Evolutionary conservation across 2,329 filamentous ascomycete genomes (phyloP).

Genomic region (Aspergillus fructus): DNA sequence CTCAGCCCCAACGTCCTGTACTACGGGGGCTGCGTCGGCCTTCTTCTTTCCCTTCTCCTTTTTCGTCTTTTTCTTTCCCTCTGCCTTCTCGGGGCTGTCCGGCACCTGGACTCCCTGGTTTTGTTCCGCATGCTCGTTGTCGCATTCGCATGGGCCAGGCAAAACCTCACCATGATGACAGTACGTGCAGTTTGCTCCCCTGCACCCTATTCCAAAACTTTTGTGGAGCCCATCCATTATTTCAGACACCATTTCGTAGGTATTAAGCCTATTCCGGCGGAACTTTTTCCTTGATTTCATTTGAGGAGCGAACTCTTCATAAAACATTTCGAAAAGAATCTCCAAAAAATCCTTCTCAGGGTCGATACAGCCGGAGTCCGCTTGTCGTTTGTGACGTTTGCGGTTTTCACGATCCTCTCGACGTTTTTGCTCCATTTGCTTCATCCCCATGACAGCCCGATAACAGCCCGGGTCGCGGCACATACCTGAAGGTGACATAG

Average conservation of each 20-base stretch:
- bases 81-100: no score
- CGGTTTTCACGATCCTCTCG: background rate
- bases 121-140: slow-evolving; percentile 54
- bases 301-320: background rate
- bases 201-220: background rate
- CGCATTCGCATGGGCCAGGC: slow-evolving; percentile 21
- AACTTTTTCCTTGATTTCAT: background rate
- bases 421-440: background rate
- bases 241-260: no score
- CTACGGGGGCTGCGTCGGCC: background rate
- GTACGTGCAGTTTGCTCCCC: no score
- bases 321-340: background rate
- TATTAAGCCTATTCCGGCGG: background rate
- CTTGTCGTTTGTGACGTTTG: background rate
- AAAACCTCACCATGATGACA: no score
- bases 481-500: background rate
- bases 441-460: background rate
- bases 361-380: slow-evolving; percentile 1
- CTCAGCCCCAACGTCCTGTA: slow-evolving; percentile 7
- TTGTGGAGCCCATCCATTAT: no score
- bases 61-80: background rate
- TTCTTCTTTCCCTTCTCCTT: slow-evolving; percentile 3
- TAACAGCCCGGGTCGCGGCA: background rate
- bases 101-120: background rate
- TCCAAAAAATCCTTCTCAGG: slow-evolving; percentile 15